A percentile compares a stretch with the other conserved stretches of the same genome.
phyloP scores from a whole-genome alignment of 2,329 filamentous ascomycete genomes.

The Macrophomina tecta region DNA sequence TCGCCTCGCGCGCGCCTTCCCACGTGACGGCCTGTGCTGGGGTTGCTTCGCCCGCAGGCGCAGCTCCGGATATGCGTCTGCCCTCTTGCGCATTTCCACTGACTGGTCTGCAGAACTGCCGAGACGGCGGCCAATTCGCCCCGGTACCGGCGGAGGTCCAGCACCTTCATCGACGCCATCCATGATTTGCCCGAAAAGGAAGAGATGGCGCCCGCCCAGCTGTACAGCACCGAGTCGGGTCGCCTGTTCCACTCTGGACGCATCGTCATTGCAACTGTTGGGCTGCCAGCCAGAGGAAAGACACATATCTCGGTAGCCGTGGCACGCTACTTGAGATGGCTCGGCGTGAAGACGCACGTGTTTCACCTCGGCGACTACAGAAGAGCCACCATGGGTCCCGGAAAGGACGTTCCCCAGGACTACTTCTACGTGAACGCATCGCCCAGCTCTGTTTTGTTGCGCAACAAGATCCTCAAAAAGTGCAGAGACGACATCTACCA shows the following conservation, averaged over 20 bases:
- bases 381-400: slow-evolving; percentile 83
- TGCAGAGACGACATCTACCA: slow-evolving; percentile 96
- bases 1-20: slow-evolving; percentile 33
- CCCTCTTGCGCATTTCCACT: background rate
- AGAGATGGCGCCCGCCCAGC: slow-evolving; percentile 89
- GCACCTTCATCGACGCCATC: slow-evolving; percentile 95
- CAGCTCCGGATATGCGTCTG: background rate
- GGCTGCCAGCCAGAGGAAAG: slow-evolving; percentile 91
- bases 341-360: slow-evolving; percentile 96
- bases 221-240: slow-evolving; percentile 98
- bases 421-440: slow-evolving; percentile 98
- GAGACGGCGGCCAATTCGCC: slow-evolving; percentile 91
- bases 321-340: slow-evolving; percentile 92
- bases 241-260: slow-evolving; percentile 95
- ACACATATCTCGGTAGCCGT: slow-evolving; percentile 98
- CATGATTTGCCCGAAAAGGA: slow-evolving; percentile 86
- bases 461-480: slow-evolving; percentile 97
- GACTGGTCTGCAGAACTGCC: slow-evolving; percentile 68
- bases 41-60: background rate
- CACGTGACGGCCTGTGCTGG: slow-evolving; percentile 21
- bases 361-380: slow-evolving; percentile 98
- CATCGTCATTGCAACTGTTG: slow-evolving; percentile 97
- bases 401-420: slow-evolving; percentile 87
- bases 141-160: slow-evolving; percentile 88
- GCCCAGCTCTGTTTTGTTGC: slow-evolving; percentile 86